Evolutionary conservation across 75 land plant genomes (phyloP).

Genomic region (Chamaecyparis obtusa): DNA sequence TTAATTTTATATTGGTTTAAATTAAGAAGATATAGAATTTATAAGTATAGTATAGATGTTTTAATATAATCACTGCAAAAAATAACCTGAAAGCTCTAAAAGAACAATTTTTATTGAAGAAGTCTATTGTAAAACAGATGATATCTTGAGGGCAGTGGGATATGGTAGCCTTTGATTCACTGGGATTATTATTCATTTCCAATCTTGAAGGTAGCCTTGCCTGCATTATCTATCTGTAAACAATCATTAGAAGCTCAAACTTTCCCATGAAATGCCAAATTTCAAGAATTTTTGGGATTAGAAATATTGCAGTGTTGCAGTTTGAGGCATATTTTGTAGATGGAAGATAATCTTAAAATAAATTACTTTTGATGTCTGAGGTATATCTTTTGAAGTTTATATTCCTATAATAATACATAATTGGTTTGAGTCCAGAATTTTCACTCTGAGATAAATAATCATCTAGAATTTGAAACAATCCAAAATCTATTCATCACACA

Average conservation of each 20-base stretch:
- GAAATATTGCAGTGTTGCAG: not conserved
- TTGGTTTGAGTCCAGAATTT: not conserved
- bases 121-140: not conserved
- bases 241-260: not conserved
- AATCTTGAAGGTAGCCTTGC: not conserved
- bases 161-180: not conserved
- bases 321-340: not conserved
- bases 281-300: not conserved
- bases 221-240: not conserved
- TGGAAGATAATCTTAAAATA: slow-evolving; percentile 8
- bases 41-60: not conserved
- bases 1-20: not conserved
- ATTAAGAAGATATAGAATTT: not conserved
- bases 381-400: not conserved
- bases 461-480: not conserved
- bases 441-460: not conserved
- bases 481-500: not conserved
- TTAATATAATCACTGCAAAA: not conserved
- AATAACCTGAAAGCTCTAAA: not conserved
- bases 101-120: not conserved
- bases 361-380: not conserved
- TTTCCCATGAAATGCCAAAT: not conserved
- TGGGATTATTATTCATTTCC: not conserved
- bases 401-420: not conserved
- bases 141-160: not conserved